Conservation (phyloP, 2,329 filamentous ascomycete species). For the Nemania abortiva region DNA sequence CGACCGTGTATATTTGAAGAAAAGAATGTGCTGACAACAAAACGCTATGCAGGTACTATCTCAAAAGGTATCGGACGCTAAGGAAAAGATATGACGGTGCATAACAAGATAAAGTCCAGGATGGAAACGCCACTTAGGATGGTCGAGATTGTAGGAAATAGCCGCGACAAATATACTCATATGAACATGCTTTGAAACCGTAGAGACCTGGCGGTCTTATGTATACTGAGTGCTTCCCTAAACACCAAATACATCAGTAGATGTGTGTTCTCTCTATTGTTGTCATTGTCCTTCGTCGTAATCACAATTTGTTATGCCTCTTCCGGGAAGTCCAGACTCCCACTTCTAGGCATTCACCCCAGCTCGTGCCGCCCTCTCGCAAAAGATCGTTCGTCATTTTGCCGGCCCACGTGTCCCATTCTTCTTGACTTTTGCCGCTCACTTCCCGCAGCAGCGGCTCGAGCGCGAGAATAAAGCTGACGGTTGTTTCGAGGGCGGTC, state of each 20-base stretch:
- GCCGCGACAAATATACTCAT: conserved; percentile 13
- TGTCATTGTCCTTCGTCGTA: conserved; percentile 12
- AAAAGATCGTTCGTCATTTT: conserved; percentile 89
- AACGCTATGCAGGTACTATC: conserved; percentile 76
- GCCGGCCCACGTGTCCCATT: conserved; percentile 91
- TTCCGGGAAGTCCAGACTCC: conserved; percentile 94
- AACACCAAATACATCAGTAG: conserved; percentile 24
- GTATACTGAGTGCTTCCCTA: background rate
- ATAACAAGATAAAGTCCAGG: conserved; percentile 37
- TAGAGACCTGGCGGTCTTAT: conserved; percentile 2
- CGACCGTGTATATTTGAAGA: conserved; percentile 36
- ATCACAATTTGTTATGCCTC: conserved; percentile 51
- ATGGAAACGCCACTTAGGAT: conserved; percentile 1
- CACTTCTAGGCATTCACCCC: conserved; percentile 86
- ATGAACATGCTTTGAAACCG: conserved; percentile 10
- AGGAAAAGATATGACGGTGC: conserved; percentile 79
- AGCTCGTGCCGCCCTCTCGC: conserved; percentile 80
- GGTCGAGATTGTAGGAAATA: conserved; percentile 1
- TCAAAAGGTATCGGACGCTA: conserved; percentile 89
- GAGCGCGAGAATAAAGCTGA: conserved; percentile 86
- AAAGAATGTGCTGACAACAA: conserved; percentile 39
- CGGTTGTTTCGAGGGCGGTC: conserved; percentile 83
- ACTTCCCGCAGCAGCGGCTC: conserved; percentile 85
- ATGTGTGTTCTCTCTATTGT: conserved; percentile 24
- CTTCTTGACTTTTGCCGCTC: conserved; percentile 87